A percentile compares a stretch with the other conserved stretches of the same genome.
These are phyloP conservation scores for Tetrahymena elliotti DNA, from an alignment of 73 alveolate genomes.

Conservation along the genomic window DNA sequence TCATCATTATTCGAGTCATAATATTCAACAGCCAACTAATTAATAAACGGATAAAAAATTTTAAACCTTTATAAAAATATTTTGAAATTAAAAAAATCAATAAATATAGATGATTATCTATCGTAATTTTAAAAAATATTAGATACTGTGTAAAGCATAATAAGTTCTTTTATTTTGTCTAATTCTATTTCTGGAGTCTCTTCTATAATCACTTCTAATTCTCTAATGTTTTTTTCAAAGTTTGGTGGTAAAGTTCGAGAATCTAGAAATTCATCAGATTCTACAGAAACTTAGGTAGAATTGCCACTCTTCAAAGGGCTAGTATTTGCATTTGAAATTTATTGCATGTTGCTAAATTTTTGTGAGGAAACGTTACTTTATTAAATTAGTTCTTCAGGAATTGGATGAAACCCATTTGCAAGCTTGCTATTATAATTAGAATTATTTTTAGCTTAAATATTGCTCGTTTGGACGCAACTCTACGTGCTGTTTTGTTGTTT, in stretches of 20 bases:
- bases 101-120: neutral
- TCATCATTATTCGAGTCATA: neutral
- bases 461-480: neutral
- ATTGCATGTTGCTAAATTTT: neutral
- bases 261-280: neutral
- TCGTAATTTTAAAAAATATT: neutral
- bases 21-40: neutral
- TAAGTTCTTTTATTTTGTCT: neutral
- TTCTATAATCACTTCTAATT: neutral
- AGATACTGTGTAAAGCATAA: neutral
- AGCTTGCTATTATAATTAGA: neutral
- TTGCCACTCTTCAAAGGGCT: neutral
- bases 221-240: neutral
- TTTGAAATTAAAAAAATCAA: neutral
- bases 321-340: neutral
- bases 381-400: neutral
- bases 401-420: neutral
- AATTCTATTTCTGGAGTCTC: neutral
- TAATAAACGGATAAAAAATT: neutral
- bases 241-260: neutral
- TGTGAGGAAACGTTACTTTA: neutral
- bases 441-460: neutral
- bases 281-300: neutral
- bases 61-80: neutral
- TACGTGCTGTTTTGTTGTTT: neutral